Evolutionary conservation across 768 basidiomycete genomes (phyloP).

Genomic region (Vararia minispora): DNA sequence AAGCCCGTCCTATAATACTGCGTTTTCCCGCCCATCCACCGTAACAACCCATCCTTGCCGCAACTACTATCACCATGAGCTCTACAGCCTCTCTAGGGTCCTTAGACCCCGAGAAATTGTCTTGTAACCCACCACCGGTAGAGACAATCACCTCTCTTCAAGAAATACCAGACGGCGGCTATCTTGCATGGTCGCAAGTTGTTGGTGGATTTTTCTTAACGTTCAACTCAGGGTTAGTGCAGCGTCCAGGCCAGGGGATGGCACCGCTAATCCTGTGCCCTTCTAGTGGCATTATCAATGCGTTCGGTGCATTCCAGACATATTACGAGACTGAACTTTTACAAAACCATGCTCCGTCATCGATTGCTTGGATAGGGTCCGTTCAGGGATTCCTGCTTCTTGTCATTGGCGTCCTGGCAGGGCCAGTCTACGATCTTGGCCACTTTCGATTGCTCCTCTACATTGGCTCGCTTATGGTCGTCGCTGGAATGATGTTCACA

Average conservation of each 20-base stretch:
- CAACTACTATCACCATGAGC: too few relatives aligned
- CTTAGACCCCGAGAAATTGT: too few relatives aligned
- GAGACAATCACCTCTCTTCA: too few relatives aligned
- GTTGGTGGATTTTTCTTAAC: slow-evolving; percentile 11
- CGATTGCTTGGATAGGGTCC: slow-evolving; percentile 16
- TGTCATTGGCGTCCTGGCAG: slow-evolving; percentile 8
- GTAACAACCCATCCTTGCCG: too few relatives aligned
- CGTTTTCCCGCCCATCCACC: too few relatives aligned
- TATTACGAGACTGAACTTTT: slow-evolving; percentile 10
- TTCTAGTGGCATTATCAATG: slow-evolving; percentile 15
- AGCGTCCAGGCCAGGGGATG: too few relatives aligned
- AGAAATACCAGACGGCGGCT: slow-evolving; percentile 7
- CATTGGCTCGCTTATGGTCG: slow-evolving; percentile 12
- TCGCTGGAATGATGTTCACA: slow-evolving; percentile 12
- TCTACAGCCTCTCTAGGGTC: too few relatives aligned
- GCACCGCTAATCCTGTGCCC: too few relatives aligned
- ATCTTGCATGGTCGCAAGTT: slow-evolving; percentile 12
- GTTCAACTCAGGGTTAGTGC: slow-evolving; percentile 15
- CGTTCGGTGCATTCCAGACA: slow-evolving; percentile 13
- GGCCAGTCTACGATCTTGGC: slow-evolving; percentile 15
- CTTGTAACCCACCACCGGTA: too few relatives aligned
- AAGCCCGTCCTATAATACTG: too few relatives aligned
- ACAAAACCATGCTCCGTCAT: slow-evolving; percentile 7
- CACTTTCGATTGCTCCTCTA: slow-evolving; percentile 11
- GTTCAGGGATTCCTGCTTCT: slow-evolving; percentile 12